A percentile compares a stretch with the other conserved stretches of the same genome.
Evolutionary conservation across 2,329 filamentous ascomycete genomes (phyloP).

Genomic region (Neocatenulostroma microsporum): DNA sequence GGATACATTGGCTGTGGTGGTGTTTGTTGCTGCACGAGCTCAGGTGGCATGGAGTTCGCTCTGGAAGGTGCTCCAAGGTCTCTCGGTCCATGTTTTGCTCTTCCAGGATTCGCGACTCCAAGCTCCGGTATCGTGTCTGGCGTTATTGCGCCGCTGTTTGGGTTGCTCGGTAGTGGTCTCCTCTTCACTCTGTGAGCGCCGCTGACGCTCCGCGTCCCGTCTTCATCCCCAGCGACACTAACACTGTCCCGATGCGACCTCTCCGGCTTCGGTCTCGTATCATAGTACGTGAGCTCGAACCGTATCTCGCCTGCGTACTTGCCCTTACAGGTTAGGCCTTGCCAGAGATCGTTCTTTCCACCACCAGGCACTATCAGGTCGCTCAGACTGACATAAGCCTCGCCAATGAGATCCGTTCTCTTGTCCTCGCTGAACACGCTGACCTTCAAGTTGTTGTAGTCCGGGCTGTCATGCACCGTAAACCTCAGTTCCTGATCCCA

Average conservation of each 20-base stretch:
- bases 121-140: slow-evolving; percentile 22
- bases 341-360: slow-evolving; percentile 89
- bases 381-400: slow-evolving; percentile 79
- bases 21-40: slow-evolving; percentile 12
- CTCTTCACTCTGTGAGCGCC: slow-evolving; percentile 55
- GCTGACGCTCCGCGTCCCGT: slow-evolving; percentile 16
- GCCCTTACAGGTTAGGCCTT: slow-evolving; percentile 74
- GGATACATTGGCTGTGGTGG: neutral
- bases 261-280: slow-evolving; percentile 73
- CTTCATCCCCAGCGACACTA: slow-evolving; percentile 29
- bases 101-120: slow-evolving; percentile 13
- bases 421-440: slow-evolving; percentile 98
- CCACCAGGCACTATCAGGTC: slow-evolving; percentile 76
- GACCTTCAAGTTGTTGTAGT: slow-evolving; percentile 92
- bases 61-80: slow-evolving; percentile 20
- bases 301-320: slow-evolving; percentile 95
- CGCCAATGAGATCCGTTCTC: slow-evolving; percentile 91
- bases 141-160: slow-evolving; percentile 44
- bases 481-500: slow-evolving; percentile 99
- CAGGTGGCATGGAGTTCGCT: slow-evolving; percentile 21
- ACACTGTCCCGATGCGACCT: slow-evolving; percentile 52
- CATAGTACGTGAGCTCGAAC: slow-evolving; percentile 95
- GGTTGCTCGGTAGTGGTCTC: slow-evolving; percentile 74
- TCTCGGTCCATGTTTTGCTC: slow-evolving; percentile 28
- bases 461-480: slow-evolving; percentile 87